These are phyloP conservation scores for Beauveria sp. DNA, from an alignment of 2,329 filamentous ascomycete genomes.

Conservation along the genomic window DNA sequence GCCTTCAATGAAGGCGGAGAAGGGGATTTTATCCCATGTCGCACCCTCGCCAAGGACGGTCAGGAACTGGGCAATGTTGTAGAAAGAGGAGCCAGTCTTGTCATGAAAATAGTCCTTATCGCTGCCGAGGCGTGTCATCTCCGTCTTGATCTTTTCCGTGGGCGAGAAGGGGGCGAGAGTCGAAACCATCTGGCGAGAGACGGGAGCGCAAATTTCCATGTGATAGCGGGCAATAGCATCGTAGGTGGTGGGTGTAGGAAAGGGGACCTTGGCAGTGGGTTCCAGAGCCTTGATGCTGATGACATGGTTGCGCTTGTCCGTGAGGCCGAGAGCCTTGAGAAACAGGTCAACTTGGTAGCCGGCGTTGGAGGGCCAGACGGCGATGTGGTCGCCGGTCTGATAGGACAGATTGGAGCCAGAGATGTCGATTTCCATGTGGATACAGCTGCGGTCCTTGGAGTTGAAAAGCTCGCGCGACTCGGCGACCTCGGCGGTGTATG, in stretches of 20 bases:
- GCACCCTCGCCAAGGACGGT: constrained; percentile 63
- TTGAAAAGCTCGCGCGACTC: constrained; percentile 89
- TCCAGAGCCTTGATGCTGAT: constrained; percentile 87
- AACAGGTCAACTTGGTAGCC: constrained; percentile 89
- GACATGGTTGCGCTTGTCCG: constrained; percentile 70
- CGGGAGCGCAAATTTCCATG: constrained; percentile 90
- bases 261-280: constrained; percentile 92
- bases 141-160: constrained; percentile 72
- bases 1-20: constrained; percentile 90
- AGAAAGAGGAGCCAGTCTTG: constrained; percentile 70
- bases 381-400: constrained; percentile 95
- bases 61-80: constrained; percentile 85
- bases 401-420: constrained; percentile 84
- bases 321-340: constrained; percentile 68
- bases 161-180: constrained; percentile 85
- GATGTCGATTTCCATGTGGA: constrained; percentile 93
- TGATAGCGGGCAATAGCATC: constrained; percentile 91
- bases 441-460: constrained; percentile 83
- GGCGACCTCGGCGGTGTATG: constrained; percentile 87
- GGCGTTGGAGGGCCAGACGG: constrained; percentile 93
- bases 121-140: constrained; percentile 79
- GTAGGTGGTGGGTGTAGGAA: constrained; percentile 94
- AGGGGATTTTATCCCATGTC: constrained; percentile 79
- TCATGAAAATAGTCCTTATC: constrained; percentile 96
- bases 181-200: constrained; percentile 91